Conservation (phyloP, 495 filamentous ascomycete genomes). For the Aspergillus olivimuriae region DNA sequence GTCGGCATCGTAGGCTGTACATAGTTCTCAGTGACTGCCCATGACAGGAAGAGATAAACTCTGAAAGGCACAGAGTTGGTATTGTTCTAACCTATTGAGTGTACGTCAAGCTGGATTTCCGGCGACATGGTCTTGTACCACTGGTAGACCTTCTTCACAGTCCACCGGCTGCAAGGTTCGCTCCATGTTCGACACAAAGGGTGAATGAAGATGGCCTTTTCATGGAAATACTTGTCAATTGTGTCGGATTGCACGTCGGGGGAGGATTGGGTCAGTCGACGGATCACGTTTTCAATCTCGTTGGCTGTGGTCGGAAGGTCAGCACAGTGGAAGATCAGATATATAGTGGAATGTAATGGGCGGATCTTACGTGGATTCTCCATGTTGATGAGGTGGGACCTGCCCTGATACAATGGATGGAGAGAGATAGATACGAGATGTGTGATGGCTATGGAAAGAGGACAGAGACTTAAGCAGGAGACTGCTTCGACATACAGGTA, state of each 20-base stretch:
- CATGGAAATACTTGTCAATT: neutral
- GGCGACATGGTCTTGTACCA: neutral
- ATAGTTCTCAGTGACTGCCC: no score
- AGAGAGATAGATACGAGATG: neutral
- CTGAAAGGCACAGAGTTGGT: no score
- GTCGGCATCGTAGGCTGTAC: conserved; percentile 62
- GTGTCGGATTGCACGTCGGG: neutral
- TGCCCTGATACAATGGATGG: neutral
- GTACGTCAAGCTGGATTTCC: neutral
- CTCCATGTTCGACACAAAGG: neutral
- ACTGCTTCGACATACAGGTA: no score
- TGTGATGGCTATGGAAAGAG: no score
- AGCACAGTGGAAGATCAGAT: no score
- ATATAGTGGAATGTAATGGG: no score
- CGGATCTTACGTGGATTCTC: neutral
- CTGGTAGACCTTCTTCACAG: neutral
- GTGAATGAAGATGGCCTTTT: neutral
- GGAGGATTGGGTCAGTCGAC: no score
- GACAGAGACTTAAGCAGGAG: no score
- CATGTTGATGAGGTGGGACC: neutral
- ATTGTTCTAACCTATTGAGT: no score
- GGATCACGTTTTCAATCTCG: no score
- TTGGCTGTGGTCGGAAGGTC: no score
- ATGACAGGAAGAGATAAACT: no score
- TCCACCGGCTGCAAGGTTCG: neutral